Base-by-base conservation (phyloP, 768 basidiomycete species). In the Podaxis rugospora region DNA sequence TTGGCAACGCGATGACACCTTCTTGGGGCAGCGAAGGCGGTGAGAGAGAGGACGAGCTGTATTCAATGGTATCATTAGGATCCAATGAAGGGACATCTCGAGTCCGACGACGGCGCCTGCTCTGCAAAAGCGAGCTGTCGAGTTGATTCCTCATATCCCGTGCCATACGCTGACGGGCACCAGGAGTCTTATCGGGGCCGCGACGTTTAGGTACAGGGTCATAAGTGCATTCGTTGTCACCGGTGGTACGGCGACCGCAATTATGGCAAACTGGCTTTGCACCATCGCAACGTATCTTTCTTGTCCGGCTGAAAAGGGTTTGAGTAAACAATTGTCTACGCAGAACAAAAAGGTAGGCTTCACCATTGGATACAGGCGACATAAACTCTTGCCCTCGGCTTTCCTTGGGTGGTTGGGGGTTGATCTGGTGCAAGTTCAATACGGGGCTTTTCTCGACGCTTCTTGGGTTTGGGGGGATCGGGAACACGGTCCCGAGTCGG, bases 261-360 rank as follows among this genome's bases (percentile, higher is more conserved):
- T 91, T 91, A 67, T 88, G 83, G 67, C 91, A 93, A 9, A 78
- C 67, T 9, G 91, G 91, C 64, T 87, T 90, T 7, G 86, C 86
- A 56, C 91, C 91, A 69, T 92, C 90, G 70, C 91, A 93, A 4
- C 90, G 85, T 64, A 89, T 90, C 68, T 93, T 93, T 25, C 90
- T 82, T 14, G 79, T 82, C 25, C 91, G 90, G 68, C 90, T 92
- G 64, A 16, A 69, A 50, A 61, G 37, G 58, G 62, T 32, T 16
- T 49, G 27, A 18, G 27, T 61, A 47, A 64, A 49, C 51, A 37
- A 49, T 59, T 35, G 3, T 54, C 50, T 32, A 21, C 36, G 25
- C 42, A 65, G 60, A 47, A 61, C 46, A 63, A 40, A 23, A 40
- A 40, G 55, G 37, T 28, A 11, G 1, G 71, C 79, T 32, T 64